Conservation (phyloP, 495 filamentous ascomycete genomes). For the Aspergillus panamensis region DNA sequence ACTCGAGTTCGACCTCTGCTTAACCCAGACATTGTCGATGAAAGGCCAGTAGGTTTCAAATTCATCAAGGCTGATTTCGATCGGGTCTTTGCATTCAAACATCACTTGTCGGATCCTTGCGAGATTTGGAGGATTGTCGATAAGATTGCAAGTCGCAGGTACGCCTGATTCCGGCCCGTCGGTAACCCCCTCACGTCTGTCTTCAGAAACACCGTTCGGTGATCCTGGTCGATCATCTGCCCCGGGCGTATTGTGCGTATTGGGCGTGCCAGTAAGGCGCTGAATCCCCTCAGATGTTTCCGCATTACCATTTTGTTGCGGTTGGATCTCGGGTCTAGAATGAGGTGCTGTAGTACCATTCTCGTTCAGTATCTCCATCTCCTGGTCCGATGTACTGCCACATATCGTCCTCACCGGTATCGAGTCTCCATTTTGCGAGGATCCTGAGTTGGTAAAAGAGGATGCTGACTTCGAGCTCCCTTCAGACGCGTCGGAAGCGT, state of each 20-base stretch:
- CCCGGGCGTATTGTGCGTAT: not conserved
- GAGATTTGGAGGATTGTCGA: slow-evolving; percentile 47
- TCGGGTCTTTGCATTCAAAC: slow-evolving; percentile 51
- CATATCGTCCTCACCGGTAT: slow-evolving; percentile 10
- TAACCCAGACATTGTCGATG: slow-evolving; percentile 53
- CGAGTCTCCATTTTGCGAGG: slow-evolving; percentile 16
- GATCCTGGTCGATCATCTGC: not conserved
- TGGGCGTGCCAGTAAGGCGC: not conserved
- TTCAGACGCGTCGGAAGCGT: slow-evolving; percentile 23
- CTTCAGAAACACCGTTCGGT: not conserved
- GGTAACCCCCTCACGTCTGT: not conserved
- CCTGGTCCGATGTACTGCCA: slow-evolving; percentile 14
- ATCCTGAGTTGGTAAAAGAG: slow-evolving; percentile 16
- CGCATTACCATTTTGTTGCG: slow-evolving; percentile 1
- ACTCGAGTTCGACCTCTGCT: slow-evolving; percentile 49
- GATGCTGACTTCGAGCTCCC: slow-evolving; percentile 22
- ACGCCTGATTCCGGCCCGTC: not conserved
- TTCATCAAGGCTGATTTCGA: slow-evolving; percentile 49
- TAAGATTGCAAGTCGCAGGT: slow-evolving; percentile 24
- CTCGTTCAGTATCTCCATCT: slow-evolving; percentile 12
- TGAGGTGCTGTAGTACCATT: slow-evolving; percentile 7
- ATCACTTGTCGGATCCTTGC: slow-evolving; percentile 44
- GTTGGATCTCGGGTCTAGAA: slow-evolving; percentile 15
- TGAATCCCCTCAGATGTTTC: not conserved
- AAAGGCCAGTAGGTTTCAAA: slow-evolving; percentile 55